Evolutionary conservation across 305 asterid genomes (phyloP).

Genomic region (Fraxinus latifolia): DNA sequence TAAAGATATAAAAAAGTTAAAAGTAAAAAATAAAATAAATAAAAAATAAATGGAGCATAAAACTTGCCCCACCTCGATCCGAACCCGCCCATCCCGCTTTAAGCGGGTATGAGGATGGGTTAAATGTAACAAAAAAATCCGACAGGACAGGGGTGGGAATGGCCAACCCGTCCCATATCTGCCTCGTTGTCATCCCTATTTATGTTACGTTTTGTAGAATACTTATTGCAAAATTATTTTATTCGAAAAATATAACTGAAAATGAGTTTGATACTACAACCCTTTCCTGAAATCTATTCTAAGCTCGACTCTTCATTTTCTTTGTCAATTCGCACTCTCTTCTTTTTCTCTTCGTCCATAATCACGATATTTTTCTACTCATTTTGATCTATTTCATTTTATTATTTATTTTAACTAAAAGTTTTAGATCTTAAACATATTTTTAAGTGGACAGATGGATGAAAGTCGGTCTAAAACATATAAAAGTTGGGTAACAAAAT

Average conservation of each 20-base stretch:
- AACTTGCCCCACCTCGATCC: too few relatives aligned
- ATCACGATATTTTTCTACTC: not conserved
- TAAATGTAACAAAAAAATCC: too few relatives aligned
- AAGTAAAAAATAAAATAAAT: too few relatives aligned
- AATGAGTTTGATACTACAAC: not conserved
- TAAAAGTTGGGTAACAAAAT: not conserved
- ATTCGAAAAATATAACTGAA: too few relatives aligned
- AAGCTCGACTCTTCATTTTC: not conserved
- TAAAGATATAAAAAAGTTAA: too few relatives aligned
- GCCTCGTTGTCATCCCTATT: too few relatives aligned
- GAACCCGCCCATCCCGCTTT: too few relatives aligned
- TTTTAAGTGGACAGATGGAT: not conserved
- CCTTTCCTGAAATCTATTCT: not conserved
- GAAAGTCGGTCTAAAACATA: not conserved
- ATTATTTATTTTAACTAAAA: not conserved
- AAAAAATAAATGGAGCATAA: too few relatives aligned
- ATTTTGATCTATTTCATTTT: not conserved
- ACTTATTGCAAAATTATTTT: too few relatives aligned
- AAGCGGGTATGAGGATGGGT: too few relatives aligned
- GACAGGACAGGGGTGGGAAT: too few relatives aligned
- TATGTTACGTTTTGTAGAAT: not conserved
- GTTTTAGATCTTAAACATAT: not conserved
- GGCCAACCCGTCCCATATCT: too few relatives aligned
- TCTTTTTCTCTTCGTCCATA: not conserved
- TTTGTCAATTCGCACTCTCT: not conserved